Percentiles rank a stretch among this genome's conserved stretches.
These are phyloP conservation scores for Tuber umbilicatum DNA, from an alignment of 495 filamentous ascomycete species.

Conservation along the genomic window DNA sequence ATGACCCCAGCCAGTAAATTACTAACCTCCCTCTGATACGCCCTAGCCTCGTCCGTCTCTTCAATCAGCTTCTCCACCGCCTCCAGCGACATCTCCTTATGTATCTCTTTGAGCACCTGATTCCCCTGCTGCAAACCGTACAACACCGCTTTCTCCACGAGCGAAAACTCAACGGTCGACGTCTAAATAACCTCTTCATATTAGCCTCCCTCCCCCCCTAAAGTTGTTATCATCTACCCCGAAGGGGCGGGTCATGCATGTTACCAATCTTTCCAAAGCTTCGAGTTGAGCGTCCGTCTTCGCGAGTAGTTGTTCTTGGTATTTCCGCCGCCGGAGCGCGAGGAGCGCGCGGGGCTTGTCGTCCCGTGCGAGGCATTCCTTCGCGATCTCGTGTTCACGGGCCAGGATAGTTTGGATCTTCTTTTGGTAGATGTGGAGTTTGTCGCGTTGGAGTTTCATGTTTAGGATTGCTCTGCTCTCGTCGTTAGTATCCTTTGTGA, in stretches of 20 bases:
- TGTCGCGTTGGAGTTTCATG: slow-evolving; percentile 95
- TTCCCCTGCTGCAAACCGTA: slow-evolving; percentile 92
- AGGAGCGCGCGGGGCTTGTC: slow-evolving; percentile 77
- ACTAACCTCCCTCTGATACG: slow-evolving; percentile 54
- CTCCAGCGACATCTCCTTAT: slow-evolving; percentile 87
- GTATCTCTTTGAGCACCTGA: slow-evolving; percentile 76
- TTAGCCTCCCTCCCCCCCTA: not conserved
- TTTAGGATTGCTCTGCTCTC: slow-evolving; percentile 76
- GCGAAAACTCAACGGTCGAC: slow-evolving; percentile 79
- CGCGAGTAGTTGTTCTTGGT: slow-evolving; percentile 80
- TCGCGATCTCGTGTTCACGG: slow-evolving; percentile 76
- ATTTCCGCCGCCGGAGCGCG: slow-evolving; percentile 90
- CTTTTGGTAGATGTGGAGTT: slow-evolving; percentile 86
- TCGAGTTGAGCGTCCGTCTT: slow-evolving; percentile 90
- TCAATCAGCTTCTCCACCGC: slow-evolving; percentile 45
- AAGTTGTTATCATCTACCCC: not conserved
- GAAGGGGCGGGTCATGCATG: not conserved
- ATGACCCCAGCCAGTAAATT: slow-evolving; percentile 81
- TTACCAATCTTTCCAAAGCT: slow-evolving; percentile 67
- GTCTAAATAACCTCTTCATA: slow-evolving; percentile 43
- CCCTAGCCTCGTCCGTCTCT: slow-evolving; percentile 40
- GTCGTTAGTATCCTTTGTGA: slow-evolving; percentile 45
- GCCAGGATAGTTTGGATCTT: slow-evolving; percentile 76
- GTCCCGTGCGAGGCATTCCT: slow-evolving; percentile 63
- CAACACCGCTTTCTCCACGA: slow-evolving; percentile 90